phyloP scores from a whole-genome alignment of 2,329 filamentous ascomycete genomes.

The Cryphonectria parasitica region DNA sequence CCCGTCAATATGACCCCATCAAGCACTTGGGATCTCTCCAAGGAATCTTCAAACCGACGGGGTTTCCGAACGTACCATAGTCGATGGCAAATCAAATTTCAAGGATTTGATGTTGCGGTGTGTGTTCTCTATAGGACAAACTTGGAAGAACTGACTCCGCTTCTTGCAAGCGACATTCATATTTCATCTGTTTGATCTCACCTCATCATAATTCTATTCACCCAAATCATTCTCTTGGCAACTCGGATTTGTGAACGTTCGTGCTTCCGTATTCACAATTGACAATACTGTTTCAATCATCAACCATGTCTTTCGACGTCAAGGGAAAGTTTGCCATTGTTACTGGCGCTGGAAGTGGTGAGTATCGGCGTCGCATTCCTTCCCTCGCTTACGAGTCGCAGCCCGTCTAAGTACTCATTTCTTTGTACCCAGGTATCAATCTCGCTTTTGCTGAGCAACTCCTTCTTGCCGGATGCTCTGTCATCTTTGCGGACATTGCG shows the following conservation, averaged over 20 bases:
- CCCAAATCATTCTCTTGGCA: background rate
- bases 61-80: background rate
- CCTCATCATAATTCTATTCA: background rate
- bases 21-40: background rate
- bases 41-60: background rate
- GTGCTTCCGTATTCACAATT: too few relatives aligned
- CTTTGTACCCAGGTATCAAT: conserved; percentile 32
- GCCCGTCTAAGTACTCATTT: background rate
- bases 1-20: background rate
- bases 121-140: background rate
- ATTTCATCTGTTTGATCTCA: background rate
- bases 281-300: background rate
- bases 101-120: background rate
- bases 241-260: background rate
- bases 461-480: conserved; percentile 34
- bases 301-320: conserved; percentile 28
- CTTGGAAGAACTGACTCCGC: background rate
- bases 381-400: background rate
- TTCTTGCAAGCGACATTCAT: background rate
- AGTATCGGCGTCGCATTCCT: background rate
- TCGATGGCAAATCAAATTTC: background rate
- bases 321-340: conserved; percentile 29
- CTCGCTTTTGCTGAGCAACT: conserved; percentile 32
- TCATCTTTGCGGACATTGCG: conserved; percentile 35
- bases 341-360: conserved; percentile 24